phyloP scores from a whole-genome alignment of 805 yeast genomes.

The Saturnispora kantuleensis region DNA sequence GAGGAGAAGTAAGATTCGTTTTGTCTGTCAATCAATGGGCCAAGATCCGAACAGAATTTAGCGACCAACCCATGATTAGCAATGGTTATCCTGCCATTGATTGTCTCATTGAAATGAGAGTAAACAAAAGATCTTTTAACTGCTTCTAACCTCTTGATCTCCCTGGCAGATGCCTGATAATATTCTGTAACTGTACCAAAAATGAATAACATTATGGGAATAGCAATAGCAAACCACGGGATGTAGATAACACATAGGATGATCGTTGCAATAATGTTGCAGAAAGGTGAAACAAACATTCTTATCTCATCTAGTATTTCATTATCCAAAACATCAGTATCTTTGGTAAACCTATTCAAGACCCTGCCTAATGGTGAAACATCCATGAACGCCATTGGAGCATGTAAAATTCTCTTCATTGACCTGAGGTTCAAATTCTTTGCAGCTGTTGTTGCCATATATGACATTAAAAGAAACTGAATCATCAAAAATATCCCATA shows the following conservation, averaged over 20 bases:
- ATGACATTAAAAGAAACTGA: constrained; percentile 34
- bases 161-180: constrained; percentile 66
- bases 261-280: constrained; percentile 25
- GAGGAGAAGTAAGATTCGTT: constrained; percentile 59
- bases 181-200: constrained; percentile 32
- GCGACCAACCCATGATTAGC: too few relatives aligned
- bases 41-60: constrained; percentile 41
- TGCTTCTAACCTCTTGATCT: constrained; percentile 68
- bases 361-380: constrained; percentile 82
- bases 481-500: constrained; percentile 21
- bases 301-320: constrained; percentile 66
- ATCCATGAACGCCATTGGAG: constrained; percentile 78
- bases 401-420: constrained; percentile 47
- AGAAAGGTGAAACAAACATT: constrained; percentile 42
- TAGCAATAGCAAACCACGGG: constrained; percentile 53
- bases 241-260: constrained; percentile 37
- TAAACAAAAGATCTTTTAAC: constrained; percentile 60
- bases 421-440: constrained; percentile 51
- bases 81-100: constrained; percentile 57
- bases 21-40: constrained; percentile 42
- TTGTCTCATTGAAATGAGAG: constrained; percentile 59
- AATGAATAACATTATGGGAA: constrained; percentile 46
- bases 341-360: constrained; percentile 77
- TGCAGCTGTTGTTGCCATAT: constrained; percentile 39
- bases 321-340: constrained; percentile 73